Evolutionary conservation across 2,329 filamentous ascomycete species (phyloP).

Genomic region (Clonostachys rhizophaga): DNA sequence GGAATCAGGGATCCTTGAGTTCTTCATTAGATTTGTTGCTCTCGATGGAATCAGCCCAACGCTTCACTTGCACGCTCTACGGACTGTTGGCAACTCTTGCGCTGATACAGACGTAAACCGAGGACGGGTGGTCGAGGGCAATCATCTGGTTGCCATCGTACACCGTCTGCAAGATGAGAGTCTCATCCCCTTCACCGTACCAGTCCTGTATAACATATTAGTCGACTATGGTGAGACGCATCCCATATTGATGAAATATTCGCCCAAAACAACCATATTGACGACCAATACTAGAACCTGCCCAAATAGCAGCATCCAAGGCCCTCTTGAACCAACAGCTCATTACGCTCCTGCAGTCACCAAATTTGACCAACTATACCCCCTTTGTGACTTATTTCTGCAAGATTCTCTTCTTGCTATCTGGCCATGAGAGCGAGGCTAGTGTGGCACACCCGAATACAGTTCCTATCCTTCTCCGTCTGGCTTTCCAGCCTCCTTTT

Average conservation of each 20-base stretch:
- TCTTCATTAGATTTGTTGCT: conserved; percentile 45
- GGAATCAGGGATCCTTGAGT: conserved; percentile 51
- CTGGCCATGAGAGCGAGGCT: conserved; percentile 44
- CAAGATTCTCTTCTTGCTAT: conserved; percentile 51
- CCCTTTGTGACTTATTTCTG: conserved; percentile 46
- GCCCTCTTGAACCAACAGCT: conserved; percentile 44
- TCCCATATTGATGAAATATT: not conserved
- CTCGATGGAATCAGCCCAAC: conserved; percentile 27
- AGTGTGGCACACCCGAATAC: conserved; percentile 37
- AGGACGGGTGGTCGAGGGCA: conserved; percentile 44
- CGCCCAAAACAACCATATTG: conserved; percentile 8
- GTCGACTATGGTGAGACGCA: conserved; percentile 53
- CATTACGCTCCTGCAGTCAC: conserved; percentile 40
- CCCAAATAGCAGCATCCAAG: conserved; percentile 50
- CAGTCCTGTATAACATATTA: conserved; percentile 58
- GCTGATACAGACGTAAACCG: conserved; percentile 61
- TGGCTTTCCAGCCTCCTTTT: conserved; percentile 35
- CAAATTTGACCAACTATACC: conserved; percentile 31
- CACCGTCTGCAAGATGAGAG: conserved; percentile 39
- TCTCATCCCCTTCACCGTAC: conserved; percentile 47
- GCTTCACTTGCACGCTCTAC: conserved; percentile 49
- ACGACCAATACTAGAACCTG: conserved; percentile 38
- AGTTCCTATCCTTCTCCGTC: conserved; percentile 40
- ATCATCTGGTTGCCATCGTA: conserved; percentile 41
- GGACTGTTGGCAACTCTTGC: conserved; percentile 57